Evolutionary conservation across 2,329 filamentous ascomycete species (phyloP), one percentile per base, ranked within the genome.

Genomic region (Lachnellula hyalina): DNA sequence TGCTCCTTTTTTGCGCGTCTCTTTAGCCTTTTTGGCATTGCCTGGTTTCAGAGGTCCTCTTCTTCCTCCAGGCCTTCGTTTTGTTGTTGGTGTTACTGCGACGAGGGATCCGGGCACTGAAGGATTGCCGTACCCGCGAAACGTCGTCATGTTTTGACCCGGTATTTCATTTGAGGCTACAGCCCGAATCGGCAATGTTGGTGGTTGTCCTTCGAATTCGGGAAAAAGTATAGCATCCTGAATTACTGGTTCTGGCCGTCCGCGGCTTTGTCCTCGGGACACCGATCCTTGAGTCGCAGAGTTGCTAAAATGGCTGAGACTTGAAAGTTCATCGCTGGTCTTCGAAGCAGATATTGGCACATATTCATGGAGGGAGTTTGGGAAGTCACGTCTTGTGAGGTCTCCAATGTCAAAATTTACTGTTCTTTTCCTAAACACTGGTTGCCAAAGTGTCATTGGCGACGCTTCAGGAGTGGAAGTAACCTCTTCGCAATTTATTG

Each of bases 1-100:
- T n/a, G 52, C 52, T 25, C 47, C 28, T 17, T 28, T 28, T n/a
- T 46, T n/a, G 23, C 52, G 49, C 52, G 49, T 50, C 12, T 49
- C 28, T 11, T 32, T 17, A 34, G 47, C 52, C 9, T 47, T 38
- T 14, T 19, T 45, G n/a, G 52, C 52, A 8, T 14, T 50, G 19
- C 50, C 47, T 46, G 52, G 47, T 12, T 38, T 28, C 17, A 54
- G 32, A 11, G 34, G 38, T 17, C 52, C 52, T 5, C 47, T 40
- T 7, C 52, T 47, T 34, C 52, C 21, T 19, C 47, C 40, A 40
- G 5, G 2, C 35, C 49, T 54, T 32, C 45, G 38, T 14, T 45
- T 49, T 48, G 35, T 34, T 35, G 23, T 47, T 44, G 17, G 19
- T 9, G 11, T 40, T 40, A 2, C 36, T 40, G 36, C n/a, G 7